Evolutionary conservation across 1,139 yeast genomes (phyloP).

Genomic region (Candida neerlandica): DNA sequence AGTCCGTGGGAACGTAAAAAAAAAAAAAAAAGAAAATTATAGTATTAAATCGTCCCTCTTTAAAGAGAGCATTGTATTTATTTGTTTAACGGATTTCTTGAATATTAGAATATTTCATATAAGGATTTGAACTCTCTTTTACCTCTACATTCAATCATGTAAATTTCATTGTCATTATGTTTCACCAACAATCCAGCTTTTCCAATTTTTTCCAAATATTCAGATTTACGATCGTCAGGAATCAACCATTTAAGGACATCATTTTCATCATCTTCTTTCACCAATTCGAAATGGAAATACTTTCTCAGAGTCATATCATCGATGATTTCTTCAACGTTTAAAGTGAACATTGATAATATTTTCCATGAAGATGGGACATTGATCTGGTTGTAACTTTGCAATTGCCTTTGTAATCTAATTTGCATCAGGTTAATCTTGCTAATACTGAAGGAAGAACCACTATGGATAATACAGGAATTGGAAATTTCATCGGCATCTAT

Average conservation of each 20-base stretch:
- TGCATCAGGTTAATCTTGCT: conserved; percentile 31
- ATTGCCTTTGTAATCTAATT: conserved; percentile 42
- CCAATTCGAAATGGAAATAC: conserved; percentile 34
- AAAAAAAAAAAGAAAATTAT: not conserved
- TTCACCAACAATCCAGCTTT: conserved; percentile 48
- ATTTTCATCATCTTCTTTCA: conserved; percentile 19
- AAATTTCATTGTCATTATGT: conserved; percentile 34
- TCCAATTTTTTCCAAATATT: conserved; percentile 42
- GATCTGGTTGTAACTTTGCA: conserved; percentile 28
- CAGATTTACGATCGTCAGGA: conserved; percentile 31
- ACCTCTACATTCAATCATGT: conserved; percentile 52
- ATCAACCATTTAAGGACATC: conserved; percentile 38
- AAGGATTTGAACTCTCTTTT: conserved; percentile 43
- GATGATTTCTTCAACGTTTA: conserved; percentile 31
- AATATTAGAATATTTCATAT: conserved; percentile 30
- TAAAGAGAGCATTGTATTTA: too few relatives aligned
- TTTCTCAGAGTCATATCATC: conserved; percentile 29
- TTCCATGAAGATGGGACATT: conserved; percentile 47
- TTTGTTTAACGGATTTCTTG: too few relatives aligned
- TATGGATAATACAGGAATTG: conserved; percentile 20
- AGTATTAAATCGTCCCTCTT: not conserved
- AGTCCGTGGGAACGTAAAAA: too few relatives aligned
- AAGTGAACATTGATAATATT: conserved; percentile 42
- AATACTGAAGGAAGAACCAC: conserved; percentile 27
- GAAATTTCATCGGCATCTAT: conserved; percentile 12